Evolutionary conservation across 179 eudicot species (phyloP).

Genomic region (Beta macrorhiza): DNA sequence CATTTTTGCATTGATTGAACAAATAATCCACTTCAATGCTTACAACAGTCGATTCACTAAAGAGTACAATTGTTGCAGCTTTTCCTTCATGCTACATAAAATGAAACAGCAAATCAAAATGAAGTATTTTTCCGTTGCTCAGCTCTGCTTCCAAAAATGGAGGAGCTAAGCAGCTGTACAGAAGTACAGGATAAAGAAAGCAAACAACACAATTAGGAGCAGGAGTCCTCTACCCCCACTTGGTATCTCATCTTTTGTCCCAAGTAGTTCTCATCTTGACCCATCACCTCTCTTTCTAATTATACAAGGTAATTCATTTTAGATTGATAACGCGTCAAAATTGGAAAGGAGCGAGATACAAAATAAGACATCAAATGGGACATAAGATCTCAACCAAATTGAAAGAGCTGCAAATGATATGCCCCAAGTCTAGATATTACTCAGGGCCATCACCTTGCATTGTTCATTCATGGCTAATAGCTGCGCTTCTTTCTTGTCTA

Average conservation of each 20-base stretch:
- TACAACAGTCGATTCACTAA: conserved; percentile 31
- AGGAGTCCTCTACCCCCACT: too few relatives aligned
- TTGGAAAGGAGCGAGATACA: too few relatives aligned
- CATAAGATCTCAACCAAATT: too few relatives aligned
- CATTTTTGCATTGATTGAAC: conserved; percentile 16
- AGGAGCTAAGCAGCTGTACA: conserved; percentile 28
- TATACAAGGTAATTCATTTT: too few relatives aligned
- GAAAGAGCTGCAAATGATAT: neutral
- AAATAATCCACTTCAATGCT: conserved; percentile 20
- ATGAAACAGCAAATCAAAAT: conserved; percentile 20
- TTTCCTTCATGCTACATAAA: conserved; percentile 22
- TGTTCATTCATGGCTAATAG: conserved; percentile 96
- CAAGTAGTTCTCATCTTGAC: too few relatives aligned
- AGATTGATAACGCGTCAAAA: too few relatives aligned
- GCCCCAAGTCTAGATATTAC: conserved; percentile 34
- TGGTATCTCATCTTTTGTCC: too few relatives aligned
- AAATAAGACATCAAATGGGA: too few relatives aligned
- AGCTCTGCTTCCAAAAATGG: conserved; percentile 17
- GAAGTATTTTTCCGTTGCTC: conserved; percentile 6
- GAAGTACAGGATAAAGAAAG: conserved; percentile 24
- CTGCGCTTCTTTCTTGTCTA: conserved; percentile 95
- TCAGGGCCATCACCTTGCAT: conserved; percentile 91
- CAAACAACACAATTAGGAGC: neutral
- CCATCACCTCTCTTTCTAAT: too few relatives aligned
- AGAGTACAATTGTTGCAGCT: conserved; percentile 28